Evolutionary conservation across 164 flowering plant genomes (phyloP).

Genomic region (Hamamelis virginiana): DNA sequence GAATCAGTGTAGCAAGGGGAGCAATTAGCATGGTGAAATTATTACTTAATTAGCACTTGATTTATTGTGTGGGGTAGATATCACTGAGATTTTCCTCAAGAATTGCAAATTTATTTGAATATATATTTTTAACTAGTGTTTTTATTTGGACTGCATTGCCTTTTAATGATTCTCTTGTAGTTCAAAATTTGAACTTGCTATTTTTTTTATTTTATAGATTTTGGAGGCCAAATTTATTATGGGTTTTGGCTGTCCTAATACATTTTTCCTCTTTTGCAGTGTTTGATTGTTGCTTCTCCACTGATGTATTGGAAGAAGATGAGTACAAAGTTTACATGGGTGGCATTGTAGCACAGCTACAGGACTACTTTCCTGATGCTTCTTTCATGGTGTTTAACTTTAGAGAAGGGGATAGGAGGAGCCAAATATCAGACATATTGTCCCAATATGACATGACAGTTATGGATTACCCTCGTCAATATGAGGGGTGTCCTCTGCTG

Average conservation of each 20-base stretch:
- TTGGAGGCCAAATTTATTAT: not conserved
- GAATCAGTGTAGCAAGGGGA: too few relatives aligned
- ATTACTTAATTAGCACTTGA: too few relatives aligned
- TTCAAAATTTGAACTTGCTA: not conserved
- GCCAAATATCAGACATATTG: conserved; percentile 74
- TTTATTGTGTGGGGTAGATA: too few relatives aligned
- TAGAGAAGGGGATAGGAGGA: conserved; percentile 78
- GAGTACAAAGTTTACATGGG: conserved; percentile 80
- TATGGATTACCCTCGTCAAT: conserved; percentile 92
- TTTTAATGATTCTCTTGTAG: not conserved
- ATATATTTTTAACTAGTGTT: too few relatives aligned
- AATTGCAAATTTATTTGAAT: too few relatives aligned
- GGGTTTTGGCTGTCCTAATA: conserved; percentile 4
- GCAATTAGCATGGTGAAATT: too few relatives aligned
- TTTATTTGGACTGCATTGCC: not conserved
- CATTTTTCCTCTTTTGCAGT: conserved; percentile 43
- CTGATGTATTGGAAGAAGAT: conserved; percentile 76
- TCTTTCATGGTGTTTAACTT: conserved; percentile 96
- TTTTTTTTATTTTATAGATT: not conserved
- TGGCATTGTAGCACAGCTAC: conserved; percentile 85
- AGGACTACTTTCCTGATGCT: conserved; percentile 82
- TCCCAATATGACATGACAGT: conserved; percentile 90
- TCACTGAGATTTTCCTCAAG: too few relatives aligned
- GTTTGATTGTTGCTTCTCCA: conserved; percentile 95
- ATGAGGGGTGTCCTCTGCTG: conserved; percentile 83